Percentiles rank a stretch among this genome's conserved stretches.
Evolutionary conservation across 371 early-diverging fungal genomes (phyloP).

Genomic region (Chytridium lagenaria): DNA sequence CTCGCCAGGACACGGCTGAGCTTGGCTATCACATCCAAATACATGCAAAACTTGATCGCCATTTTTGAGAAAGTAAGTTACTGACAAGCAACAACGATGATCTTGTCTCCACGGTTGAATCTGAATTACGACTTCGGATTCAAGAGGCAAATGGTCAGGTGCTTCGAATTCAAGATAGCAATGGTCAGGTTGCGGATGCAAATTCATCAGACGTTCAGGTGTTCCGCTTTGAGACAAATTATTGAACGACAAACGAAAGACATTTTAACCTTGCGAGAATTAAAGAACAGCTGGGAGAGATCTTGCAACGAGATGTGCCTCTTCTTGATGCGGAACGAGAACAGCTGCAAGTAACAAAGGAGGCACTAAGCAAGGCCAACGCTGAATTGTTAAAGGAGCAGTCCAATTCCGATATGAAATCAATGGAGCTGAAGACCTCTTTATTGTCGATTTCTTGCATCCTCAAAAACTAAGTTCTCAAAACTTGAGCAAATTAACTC

Average conservation of each 20-base stretch:
- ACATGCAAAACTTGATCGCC: not conserved
- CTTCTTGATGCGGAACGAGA: not conserved
- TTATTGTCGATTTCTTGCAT: not conserved
- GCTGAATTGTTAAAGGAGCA: not conserved
- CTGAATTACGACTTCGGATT: not conserved
- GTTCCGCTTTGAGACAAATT: not conserved
- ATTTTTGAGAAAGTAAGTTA: not conserved
- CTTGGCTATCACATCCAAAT: not conserved
- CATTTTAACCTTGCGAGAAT: not conserved
- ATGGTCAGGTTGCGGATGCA: not conserved
- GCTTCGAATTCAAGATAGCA: no score
- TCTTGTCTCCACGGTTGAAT: not conserved
- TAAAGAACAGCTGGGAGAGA: not conserved
- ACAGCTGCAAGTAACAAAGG: not conserved
- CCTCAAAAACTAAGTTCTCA: not conserved
- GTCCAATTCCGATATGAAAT: not conserved
- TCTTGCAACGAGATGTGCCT: conserved; percentile 8
- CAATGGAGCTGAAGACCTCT: conserved; percentile 8
- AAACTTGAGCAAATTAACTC: not conserved
- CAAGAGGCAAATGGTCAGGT: no score
- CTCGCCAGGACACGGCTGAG: not conserved
- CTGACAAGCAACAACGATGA: not conserved
- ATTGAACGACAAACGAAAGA: not conserved
- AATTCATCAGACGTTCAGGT: no score
- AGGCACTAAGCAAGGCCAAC: not conserved